phyloP scores from a whole-genome alignment of 2,329 filamentous ascomycete genomes.

The Cercospora canescens region DNA sequence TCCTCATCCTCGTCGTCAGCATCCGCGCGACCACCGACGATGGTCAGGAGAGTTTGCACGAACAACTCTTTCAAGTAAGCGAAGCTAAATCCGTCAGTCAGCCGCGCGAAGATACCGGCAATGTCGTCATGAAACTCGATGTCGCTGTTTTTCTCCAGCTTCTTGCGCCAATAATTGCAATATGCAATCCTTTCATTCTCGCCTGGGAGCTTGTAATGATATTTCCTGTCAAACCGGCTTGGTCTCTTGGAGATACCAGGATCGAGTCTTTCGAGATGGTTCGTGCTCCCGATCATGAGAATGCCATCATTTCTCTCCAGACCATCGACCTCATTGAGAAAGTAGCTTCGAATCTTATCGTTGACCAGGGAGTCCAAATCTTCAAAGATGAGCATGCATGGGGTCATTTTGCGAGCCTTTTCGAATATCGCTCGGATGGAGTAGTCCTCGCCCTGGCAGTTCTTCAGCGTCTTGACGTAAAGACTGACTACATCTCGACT shows the following conservation, averaged over 20 bases:
- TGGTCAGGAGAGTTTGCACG: constrained; percentile 60
- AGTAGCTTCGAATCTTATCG: constrained; percentile 63
- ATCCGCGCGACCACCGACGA: constrained; percentile 38
- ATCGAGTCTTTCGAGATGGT: constrained; percentile 62
- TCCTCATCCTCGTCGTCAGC: constrained; percentile 22
- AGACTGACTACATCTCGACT: constrained; percentile 40
- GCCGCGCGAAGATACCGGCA: constrained; percentile 53
- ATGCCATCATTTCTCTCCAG: constrained; percentile 70
- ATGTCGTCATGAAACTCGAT: constrained; percentile 46
- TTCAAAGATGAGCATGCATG: constrained; percentile 71
- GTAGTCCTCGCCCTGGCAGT: constrained; percentile 35
- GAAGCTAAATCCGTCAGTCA: constrained; percentile 65
- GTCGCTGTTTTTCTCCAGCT: constrained; percentile 55
- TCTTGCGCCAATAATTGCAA: constrained; percentile 64
- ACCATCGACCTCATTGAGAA: constrained; percentile 70
- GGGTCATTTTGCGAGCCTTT: constrained; percentile 62
- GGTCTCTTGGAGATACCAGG: constrained; percentile 65
- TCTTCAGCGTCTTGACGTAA: constrained; percentile 45
- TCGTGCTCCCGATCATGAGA: constrained; percentile 53
- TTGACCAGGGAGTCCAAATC: constrained; percentile 68
- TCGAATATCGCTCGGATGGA: constrained; percentile 57
- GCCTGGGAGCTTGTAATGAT: constrained; percentile 55
- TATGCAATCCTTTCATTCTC: constrained; percentile 59
- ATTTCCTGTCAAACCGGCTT: constrained; percentile 66
- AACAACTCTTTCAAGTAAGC: constrained; percentile 70